Conservation (phyloP, 176 grass and related monocot genomes). For the Ensete ventricosum region DNA sequence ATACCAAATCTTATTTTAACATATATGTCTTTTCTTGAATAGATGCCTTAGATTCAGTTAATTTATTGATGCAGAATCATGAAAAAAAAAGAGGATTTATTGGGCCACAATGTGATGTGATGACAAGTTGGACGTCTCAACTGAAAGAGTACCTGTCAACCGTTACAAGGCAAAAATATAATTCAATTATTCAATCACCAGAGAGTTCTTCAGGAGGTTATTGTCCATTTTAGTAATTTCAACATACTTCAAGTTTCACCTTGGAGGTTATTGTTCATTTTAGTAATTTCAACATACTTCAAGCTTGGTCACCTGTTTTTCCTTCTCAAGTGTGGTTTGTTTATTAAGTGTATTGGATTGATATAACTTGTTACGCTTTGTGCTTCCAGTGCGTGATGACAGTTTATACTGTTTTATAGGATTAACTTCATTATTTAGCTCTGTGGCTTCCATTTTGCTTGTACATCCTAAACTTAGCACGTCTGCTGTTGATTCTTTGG, state of each 20-base stretch:
- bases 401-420: conserved; percentile 33
- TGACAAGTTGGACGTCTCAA: conserved; percentile 48
- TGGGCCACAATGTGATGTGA: too few species aligned
- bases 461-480: conserved; percentile 54
- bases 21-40: not conserved
- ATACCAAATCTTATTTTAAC: not conserved
- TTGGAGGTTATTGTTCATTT: conserved; percentile 26
- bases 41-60: not conserved
- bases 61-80: too few species aligned
- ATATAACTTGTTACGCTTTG: conserved; percentile 11
- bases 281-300: conserved; percentile 1
- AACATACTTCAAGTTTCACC: not conserved
- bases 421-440: conserved; percentile 55
- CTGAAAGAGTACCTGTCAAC: conserved; percentile 43
- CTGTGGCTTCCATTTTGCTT: conserved; percentile 50
- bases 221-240: conserved; percentile 11
- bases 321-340: not conserved
- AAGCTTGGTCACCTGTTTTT: not conserved
- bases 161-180: conserved; percentile 38
- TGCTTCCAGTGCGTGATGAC: conserved; percentile 18
- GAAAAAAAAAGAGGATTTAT: too few species aligned
- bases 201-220: conserved; percentile 33
- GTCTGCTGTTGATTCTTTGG: conserved; percentile 73
- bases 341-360: not conserved
- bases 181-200: conserved; percentile 30